Base-by-base conservation (phyloP, 2,329 filamentous ascomycete genomes). In the Fusarium mundagurra region DNA sequence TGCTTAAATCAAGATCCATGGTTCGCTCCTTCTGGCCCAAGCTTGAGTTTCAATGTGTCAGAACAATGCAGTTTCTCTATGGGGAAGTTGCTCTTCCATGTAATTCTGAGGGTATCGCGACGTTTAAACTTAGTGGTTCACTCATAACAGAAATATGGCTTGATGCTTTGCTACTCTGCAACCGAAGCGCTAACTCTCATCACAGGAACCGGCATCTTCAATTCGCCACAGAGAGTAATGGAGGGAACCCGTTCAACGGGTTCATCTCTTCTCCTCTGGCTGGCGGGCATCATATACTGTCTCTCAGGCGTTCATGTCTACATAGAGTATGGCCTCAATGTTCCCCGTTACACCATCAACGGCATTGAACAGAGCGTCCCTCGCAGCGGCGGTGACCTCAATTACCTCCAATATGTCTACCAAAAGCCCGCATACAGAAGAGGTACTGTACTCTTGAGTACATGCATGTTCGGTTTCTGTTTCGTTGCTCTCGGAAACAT, bases 321-420 rank as follows among this genome's bases (percentile, higher is more conserved):
- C 62, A 80, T 87, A 18, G 86, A 87, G 67, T 85, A 86, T 54
- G 85, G 86, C 5, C 80, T 87, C 24, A 85, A 84, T 36, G 81
- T 86, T 34, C 86, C 86, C 17, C 81, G 85, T 27, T 84, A 84
- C 59, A 77, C 80, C 29, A 81, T 84, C 38, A 77, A 82, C 22
- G 83, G 82, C 16, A 70, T 82, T 17, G 82, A 84, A 64, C 82
- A 83, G 64, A 81, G 80, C 34, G 83, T 86, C 4, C 85, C 85
- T 13, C 80, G 85, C 45, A 85, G 83, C 51, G 85, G 85, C 7
- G 86, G 84, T 29, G 85, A 86, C 63, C 83, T 86, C 64, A 85
- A 87, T 71, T 87, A 86, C 77, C 82, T 88, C 22, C 84, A 87
- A 75, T 86, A 84, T 61, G 81, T 87, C 34, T 86, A 83, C 67